phyloP scores from a whole-genome alignment of 441 rosid genomes.

The Gossypium aridum region DNA sequence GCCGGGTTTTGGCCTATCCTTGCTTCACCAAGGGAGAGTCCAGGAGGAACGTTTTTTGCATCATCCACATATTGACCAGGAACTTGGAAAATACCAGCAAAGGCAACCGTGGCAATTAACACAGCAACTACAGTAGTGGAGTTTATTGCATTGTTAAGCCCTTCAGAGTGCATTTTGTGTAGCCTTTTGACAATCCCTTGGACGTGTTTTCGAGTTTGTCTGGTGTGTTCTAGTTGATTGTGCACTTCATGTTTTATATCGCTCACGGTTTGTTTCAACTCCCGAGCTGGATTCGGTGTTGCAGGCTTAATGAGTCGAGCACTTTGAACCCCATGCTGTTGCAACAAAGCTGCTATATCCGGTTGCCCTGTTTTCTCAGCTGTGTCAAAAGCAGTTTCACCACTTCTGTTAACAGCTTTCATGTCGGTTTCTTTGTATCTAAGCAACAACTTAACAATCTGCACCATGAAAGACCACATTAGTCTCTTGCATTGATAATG shows the following conservation, averaged over 20 bases:
- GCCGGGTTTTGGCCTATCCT: slow-evolving; percentile 52
- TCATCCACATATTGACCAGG: slow-evolving; percentile 79
- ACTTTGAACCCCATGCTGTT: slow-evolving; percentile 63
- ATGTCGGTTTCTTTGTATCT: slow-evolving; percentile 39
- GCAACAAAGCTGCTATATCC: slow-evolving; percentile 45
- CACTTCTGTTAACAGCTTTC: slow-evolving; percentile 47
- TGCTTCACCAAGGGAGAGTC: slow-evolving; percentile 70
- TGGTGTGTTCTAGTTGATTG: slow-evolving; percentile 87
- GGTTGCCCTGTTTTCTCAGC: slow-evolving; percentile 77
- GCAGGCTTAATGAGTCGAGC: slow-evolving; percentile 50
- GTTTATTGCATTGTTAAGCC: slow-evolving; percentile 92
- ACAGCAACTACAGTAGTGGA: slow-evolving; percentile 92
- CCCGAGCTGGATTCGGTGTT: slow-evolving; percentile 49
- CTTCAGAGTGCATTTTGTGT: slow-evolving; percentile 80
- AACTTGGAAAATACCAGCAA: slow-evolving; percentile 89
- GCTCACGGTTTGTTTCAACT: slow-evolving; percentile 84
- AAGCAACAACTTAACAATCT: slow-evolving; percentile 68
- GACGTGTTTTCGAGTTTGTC: slow-evolving; percentile 68
- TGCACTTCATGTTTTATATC: slow-evolving; percentile 94
- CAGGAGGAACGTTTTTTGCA: slow-evolving; percentile 29
- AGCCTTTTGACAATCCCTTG: slow-evolving; percentile 79
- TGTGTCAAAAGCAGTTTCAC: slow-evolving; percentile 82
- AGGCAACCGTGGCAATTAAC: slow-evolving; percentile 86
- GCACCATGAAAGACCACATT: slow-evolving; percentile 16
- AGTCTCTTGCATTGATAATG: background rate